Percentiles rank a stretch among this genome's conserved stretches.
Evolutionary conservation across 192 early-diverging fungal species (phyloP).

Genomic region (Umbelopsis ramanniana): DNA sequence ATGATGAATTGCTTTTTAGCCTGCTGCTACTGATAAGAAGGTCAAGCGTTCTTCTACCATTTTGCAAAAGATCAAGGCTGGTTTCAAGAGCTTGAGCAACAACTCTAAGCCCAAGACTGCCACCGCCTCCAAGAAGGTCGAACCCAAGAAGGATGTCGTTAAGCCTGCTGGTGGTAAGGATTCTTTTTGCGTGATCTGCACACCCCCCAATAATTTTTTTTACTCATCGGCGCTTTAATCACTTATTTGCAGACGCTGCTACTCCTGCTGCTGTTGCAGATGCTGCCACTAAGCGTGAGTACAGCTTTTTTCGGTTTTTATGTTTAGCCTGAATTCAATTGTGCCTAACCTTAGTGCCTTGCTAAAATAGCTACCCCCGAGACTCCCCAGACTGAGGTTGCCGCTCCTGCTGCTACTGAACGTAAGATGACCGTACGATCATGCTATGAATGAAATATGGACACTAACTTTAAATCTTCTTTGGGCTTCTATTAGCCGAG

Average conservation of each 20-base stretch:
- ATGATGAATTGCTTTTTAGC: not conserved
- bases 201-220: not conserved
- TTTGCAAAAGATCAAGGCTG: slow-evolving; percentile 20
- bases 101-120: slow-evolving; percentile 4
- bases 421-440: not conserved
- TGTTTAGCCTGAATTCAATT: not conserved
- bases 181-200: slow-evolving; percentile 1
- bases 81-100: slow-evolving; percentile 6
- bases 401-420: slow-evolving; percentile 2
- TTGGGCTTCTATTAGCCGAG: not conserved
- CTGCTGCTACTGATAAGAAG: slow-evolving; percentile 15
- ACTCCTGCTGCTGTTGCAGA: not conserved
- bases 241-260: not conserved
- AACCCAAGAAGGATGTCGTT: not conserved
- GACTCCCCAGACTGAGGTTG: slow-evolving; percentile 13
- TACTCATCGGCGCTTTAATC: not conserved
- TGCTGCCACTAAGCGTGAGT: slow-evolving; percentile 23
- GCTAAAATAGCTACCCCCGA: not conserved
- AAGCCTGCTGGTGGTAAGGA: not conserved
- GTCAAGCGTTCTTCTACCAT: slow-evolving; percentile 17
- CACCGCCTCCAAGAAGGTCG: not conserved
- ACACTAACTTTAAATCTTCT: not conserved
- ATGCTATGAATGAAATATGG: not conserved
- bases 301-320: too few relatives aligned
- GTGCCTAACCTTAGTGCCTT: not conserved